A percentile compares a stretch with the other conserved stretches of the same genome.
These are phyloP conservation scores for Flaveria ramosissima DNA, from an alignment of 129 eudicot species.

Conservation along the genomic window DNA sequence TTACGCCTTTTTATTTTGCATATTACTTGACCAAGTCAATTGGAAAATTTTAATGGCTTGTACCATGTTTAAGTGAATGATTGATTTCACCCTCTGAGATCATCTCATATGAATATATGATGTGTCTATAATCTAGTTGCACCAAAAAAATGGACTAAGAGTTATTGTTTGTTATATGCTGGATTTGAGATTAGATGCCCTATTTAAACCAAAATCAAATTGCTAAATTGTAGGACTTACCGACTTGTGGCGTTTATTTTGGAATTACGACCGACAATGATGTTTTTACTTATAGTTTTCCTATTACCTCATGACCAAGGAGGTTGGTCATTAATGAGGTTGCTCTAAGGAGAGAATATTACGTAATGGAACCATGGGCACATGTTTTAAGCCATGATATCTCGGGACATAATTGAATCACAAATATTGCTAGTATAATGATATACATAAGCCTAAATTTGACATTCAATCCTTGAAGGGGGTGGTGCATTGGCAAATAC, in stretches of 20 bases:
- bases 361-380: no score
- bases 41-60: neutral
- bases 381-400: no score
- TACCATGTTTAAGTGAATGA: neutral
- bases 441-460: neutral
- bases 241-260: no score
- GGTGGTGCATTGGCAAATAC: no score
- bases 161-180: neutral
- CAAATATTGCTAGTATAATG: neutral
- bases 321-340: neutral
- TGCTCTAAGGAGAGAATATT: neutral
- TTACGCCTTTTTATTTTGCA: neutral
- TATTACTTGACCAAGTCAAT: neutral
- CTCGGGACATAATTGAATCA: no score
- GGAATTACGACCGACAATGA: no score
- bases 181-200: neutral
- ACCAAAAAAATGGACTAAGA: neutral
- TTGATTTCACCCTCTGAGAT: neutral
- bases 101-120: neutral
- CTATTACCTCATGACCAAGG: neutral
- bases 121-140: neutral
- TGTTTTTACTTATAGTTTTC: no score
- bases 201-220: no score
- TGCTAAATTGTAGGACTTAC: no score
- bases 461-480: neutral